Evolutionary conservation across 1,139 yeast species (phyloP).

Genomic region (Geotrichum restrictum): DNA sequence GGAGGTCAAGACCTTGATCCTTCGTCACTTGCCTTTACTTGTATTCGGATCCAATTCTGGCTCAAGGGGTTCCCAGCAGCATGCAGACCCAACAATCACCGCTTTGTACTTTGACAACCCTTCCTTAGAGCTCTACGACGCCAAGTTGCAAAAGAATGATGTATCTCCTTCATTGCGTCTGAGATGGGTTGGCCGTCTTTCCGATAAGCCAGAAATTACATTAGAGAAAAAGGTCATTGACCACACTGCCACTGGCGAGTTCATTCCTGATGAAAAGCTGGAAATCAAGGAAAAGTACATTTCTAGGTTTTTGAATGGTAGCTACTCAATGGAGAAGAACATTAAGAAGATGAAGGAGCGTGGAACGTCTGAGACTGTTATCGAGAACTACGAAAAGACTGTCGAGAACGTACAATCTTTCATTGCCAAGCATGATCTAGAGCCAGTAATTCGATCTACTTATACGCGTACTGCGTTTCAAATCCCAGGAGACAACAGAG

Average conservation of each 20-base stretch:
- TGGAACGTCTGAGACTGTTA: constrained; percentile 45
- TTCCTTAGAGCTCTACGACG: constrained; percentile 78
- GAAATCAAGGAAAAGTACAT: constrained; percentile 75
- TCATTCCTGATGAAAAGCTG: constrained; percentile 46
- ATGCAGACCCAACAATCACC: constrained; percentile 73
- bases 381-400: constrained; percentile 52
- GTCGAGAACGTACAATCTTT: constrained; percentile 60
- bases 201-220: constrained; percentile 69
- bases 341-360: constrained; percentile 54
- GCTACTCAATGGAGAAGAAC: constrained; percentile 46
- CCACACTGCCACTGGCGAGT: constrained; percentile 45
- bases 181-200: constrained; percentile 85
- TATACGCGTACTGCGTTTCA: constrained; percentile 95
- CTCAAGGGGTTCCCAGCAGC: constrained; percentile 38
- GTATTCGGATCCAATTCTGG: constrained; percentile 54
- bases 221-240: constrained; percentile 73
- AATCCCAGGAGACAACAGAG: constrained; percentile 93
- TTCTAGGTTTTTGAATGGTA: constrained; percentile 53
- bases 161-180: constrained; percentile 74
- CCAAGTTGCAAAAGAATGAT: constrained; percentile 68
- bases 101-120: constrained; percentile 84
- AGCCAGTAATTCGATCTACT: constrained; percentile 81
- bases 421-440: constrained; percentile 61
- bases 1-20: constrained; percentile 92
- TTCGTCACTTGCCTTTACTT: constrained; percentile 88